Conservation (phyloP, 805 yeast species). For the Saccharomyces eubayanus region DNA sequence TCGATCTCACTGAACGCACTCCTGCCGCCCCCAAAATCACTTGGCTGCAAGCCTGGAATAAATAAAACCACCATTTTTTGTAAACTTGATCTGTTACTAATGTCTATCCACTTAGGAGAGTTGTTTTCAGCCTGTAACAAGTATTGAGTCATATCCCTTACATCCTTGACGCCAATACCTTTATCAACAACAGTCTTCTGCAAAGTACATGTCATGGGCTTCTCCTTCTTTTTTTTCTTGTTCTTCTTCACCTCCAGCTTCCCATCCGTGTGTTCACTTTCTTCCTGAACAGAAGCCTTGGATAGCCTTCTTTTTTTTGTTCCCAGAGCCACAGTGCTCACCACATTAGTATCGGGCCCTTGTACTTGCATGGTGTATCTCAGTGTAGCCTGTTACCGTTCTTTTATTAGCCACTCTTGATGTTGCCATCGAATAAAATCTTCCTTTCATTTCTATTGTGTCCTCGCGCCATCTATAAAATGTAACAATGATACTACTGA, state of each 20-base stretch:
- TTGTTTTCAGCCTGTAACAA: constrained; percentile 35
- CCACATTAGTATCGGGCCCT: background rate
- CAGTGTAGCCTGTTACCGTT: background rate
- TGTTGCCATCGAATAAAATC: constrained; percentile 20
- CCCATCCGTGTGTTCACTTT: constrained; percentile 1
- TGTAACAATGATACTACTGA: background rate
- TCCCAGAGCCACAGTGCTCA: background rate
- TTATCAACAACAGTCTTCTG: constrained; percentile 16
- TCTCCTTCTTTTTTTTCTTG: constrained; percentile 28
- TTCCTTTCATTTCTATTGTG: constrained; percentile 7
- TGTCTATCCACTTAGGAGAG: constrained; percentile 42
- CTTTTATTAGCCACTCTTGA: constrained; percentile 1
- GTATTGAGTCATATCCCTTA: constrained; percentile 41
- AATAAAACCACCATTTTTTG: constrained; percentile 49
- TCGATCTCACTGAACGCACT: constrained; percentile 3
- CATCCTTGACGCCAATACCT: constrained; percentile 32
- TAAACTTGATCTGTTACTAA: constrained; percentile 41
- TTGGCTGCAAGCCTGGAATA: constrained; percentile 54
- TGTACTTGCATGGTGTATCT: background rate
- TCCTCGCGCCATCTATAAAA: background rate
- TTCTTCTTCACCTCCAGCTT: constrained; percentile 10
- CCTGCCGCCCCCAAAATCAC: constrained; percentile 32
- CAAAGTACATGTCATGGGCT: constrained; percentile 31
- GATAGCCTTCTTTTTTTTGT: constrained; percentile 4
- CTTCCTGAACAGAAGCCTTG: constrained; percentile 4